Percentiles rank a stretch among this genome's conserved stretches.
phyloP scores from a whole-genome alignment of 129 eudicot genomes.

The Escallonia herrerae region DNA sequence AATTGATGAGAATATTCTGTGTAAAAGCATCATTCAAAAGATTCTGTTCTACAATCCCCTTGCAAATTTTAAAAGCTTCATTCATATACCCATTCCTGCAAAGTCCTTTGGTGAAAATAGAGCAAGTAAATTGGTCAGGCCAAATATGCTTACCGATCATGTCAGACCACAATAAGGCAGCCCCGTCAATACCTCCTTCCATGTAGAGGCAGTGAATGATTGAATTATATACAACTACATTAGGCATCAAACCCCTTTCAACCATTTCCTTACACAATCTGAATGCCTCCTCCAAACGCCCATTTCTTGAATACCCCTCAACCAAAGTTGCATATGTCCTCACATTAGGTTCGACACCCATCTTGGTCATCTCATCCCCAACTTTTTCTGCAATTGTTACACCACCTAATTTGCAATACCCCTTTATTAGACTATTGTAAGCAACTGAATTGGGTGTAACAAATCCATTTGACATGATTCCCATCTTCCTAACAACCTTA shows the following conservation, averaged over 20 bases:
- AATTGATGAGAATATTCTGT: constrained; percentile 38
- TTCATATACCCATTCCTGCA: constrained; percentile 45
- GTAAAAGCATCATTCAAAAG: constrained; percentile 36
- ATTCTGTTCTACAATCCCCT: constrained; percentile 37
- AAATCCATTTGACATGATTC: constrained; percentile 36
- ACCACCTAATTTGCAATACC: constrained; percentile 55
- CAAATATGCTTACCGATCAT: constrained; percentile 43
- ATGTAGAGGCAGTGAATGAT: constrained; percentile 46
- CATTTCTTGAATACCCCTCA: constrained; percentile 51
- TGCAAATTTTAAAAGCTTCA: constrained; percentile 30
- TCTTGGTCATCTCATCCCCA: constrained; percentile 38
- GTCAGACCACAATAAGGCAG: constrained; percentile 28
- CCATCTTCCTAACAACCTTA: constrained; percentile 48
- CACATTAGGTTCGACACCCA: constrained; percentile 40
- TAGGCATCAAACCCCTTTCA: constrained; percentile 43
- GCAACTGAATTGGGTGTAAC: constrained; percentile 41
- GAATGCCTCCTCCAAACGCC: constrained; percentile 39
- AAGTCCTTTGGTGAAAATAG: constrained; percentile 45
- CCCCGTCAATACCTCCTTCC: constrained; percentile 40
- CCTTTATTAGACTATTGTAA: constrained; percentile 55
- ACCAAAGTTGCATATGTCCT: constrained; percentile 57
- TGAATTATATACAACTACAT: constrained; percentile 50
- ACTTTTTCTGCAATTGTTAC: constrained; percentile 30
- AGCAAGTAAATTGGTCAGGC: constrained; percentile 44
- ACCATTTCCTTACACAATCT: constrained; percentile 51